Percentiles rank a stretch among this genome's conserved stretches.
Conservation (phyloP, 345 rosid species). For the thale cress (Arabidopsis thaliana) region DNA sequence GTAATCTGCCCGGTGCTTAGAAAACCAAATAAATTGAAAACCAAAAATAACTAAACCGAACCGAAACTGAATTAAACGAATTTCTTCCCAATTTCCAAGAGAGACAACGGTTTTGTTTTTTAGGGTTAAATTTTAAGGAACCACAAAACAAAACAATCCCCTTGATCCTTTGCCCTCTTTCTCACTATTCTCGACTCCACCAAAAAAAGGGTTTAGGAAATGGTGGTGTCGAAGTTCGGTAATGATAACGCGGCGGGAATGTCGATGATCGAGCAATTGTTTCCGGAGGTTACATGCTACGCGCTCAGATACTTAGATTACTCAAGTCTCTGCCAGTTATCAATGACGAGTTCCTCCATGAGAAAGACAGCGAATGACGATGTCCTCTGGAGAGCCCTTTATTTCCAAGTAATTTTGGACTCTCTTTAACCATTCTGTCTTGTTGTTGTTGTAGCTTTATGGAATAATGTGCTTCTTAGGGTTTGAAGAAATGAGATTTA, state of each 20-base stretch:
- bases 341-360: not conserved
- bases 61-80: too few relatives aligned
- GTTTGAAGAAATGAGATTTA: too few relatives aligned
- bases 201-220: too few relatives aligned
- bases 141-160: not conserved
- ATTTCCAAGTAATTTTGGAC: not conserved
- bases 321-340: not conserved
- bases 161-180: not conserved
- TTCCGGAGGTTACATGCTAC: not conserved
- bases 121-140: not conserved
- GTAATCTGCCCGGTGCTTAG: not conserved
- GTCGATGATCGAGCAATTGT: not conserved
- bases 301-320: not conserved
- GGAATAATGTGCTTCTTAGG: too few relatives aligned
- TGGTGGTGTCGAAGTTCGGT: not conserved
- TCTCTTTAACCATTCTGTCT: too few relatives aligned
- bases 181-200: not conserved
- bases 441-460: too few relatives aligned
- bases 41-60: not conserved
- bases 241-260: not conserved
- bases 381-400: not conserved
- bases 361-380: not conserved
- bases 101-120: not conserved
- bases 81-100: not conserved
- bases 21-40: not conserved